Evolutionary conservation across 2,329 filamentous ascomycete species (phyloP), one percentile per base, ranked within the genome.

Genomic region (Claviceps capensis): DNA sequence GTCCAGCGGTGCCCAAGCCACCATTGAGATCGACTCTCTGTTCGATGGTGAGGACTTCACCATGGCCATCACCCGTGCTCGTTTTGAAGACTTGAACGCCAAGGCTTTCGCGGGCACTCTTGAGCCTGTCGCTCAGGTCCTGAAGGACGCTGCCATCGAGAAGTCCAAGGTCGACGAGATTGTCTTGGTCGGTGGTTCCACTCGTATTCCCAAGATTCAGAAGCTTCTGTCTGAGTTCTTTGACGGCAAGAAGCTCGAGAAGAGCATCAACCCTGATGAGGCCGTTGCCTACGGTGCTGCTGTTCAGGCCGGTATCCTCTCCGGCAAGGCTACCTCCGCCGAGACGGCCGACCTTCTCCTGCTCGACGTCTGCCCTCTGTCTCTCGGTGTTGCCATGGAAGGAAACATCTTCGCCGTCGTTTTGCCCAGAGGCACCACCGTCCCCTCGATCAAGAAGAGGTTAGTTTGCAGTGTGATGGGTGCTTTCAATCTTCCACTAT

Each of bases 251-350:
- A 96, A 98, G 86, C 88, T 96, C 61, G 91, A 97, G 83, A 97
- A 96, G 81, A 93, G 87, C 79, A 97, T 97, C 79, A 98, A 98
- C 83, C 93, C 93, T 65, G 93, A 98, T 69, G 93, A 98, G 81
- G 93, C 93, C 63, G 93, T 98, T 66, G 93, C 93, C 64, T 96
- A 96, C 75, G 93, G 93, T 83, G 93, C 93, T 60, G 93, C 93
- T 63, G 91, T 98, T 57, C 93, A 98, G 78, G 93, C 93, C 61
- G 93, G 90, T 83, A 96, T 98, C 70, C 85, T 98, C 60, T 96
- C 91, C 54, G 93, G 93, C 70, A 95, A 96, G 84, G 93, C 93
- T 63, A 93, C 88, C 60, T 95, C 89, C 48, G 88, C 88, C 62
- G 93, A 97, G 67, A 96, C 91, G 56, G 80, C 86, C 57, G 93